Percentiles rank a stretch among this genome's conserved stretches.
Evolutionary conservation across 1,284 basidiomycete species (phyloP).

Genomic region (Leccinum variabile): DNA sequence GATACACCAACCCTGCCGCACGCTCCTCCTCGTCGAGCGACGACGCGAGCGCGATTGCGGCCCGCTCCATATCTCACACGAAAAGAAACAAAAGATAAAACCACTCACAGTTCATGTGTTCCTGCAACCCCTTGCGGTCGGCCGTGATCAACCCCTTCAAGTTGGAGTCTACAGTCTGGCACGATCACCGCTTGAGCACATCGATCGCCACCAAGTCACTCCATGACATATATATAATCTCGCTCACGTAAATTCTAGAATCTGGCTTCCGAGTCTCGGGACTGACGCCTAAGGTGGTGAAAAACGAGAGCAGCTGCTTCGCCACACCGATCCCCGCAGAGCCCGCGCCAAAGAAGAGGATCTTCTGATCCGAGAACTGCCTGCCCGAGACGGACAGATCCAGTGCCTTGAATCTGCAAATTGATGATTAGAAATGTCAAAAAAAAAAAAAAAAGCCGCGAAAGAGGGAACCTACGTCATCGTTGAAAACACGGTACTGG

Average conservation of each 20-base stretch:
- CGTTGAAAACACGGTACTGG: conserved; percentile 74
- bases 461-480: conserved; percentile 56
- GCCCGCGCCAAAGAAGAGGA: conserved; percentile 81
- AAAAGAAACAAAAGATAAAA: neutral
- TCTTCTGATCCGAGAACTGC: conserved; percentile 67
- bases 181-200: conserved; percentile 15
- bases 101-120: conserved; percentile 66
- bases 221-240: neutral
- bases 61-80: conserved; percentile 37
- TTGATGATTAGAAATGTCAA: conserved; percentile 12
- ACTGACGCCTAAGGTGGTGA: conserved; percentile 61
- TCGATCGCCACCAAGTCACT: conserved; percentile 6
- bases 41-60: conserved; percentile 62
- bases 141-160: conserved; percentile 69
- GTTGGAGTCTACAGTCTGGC: conserved; percentile 64
- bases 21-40: conserved; percentile 64
- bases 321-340: conserved; percentile 81
- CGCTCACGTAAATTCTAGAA: conserved; percentile 66
- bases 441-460: neutral
- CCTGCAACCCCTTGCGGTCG: conserved; percentile 62
- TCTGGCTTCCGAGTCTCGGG: conserved; percentile 60
- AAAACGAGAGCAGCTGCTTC: conserved; percentile 76
- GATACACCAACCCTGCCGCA: conserved; percentile 57
- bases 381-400: conserved; percentile 69
- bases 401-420: conserved; percentile 60